Conservation (phyloP, 495 filamentous ascomycete genomes). For the Talaromyces proteolyticus region DNA sequence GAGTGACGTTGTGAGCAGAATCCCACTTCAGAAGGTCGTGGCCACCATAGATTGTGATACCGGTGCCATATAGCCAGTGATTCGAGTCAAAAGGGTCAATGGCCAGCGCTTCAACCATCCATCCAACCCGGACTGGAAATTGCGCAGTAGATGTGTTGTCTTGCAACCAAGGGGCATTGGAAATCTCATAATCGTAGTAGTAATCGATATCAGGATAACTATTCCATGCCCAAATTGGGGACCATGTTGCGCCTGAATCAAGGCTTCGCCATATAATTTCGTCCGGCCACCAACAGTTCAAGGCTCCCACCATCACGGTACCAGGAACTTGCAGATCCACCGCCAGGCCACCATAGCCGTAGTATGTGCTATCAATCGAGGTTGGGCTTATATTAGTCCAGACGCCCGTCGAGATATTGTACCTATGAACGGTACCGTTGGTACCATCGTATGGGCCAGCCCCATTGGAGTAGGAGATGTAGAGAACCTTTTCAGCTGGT, state of each 20-base stretch:
- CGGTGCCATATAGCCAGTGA: constrained; percentile 55
- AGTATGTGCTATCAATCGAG: constrained; percentile 28
- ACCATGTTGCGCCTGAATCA: constrained; percentile 49
- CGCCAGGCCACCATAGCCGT: constrained; percentile 51
- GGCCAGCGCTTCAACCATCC: constrained; percentile 58
- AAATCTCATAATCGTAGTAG: constrained; percentile 34
- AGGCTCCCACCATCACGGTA: constrained; percentile 46
- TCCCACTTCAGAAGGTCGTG: constrained; percentile 32
- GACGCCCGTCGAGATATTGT: constrained; percentile 36
- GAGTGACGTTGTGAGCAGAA: constrained; percentile 39
- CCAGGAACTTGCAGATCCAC: constrained; percentile 49
- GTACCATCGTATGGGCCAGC: constrained; percentile 51
- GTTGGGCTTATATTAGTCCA: constrained; percentile 53
- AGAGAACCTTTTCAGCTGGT: constrained; percentile 47
- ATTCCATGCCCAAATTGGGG: constrained; percentile 44
- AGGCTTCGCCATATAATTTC: constrained; percentile 47
- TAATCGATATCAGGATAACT: constrained; percentile 38
- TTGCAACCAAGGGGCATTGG: constrained; percentile 17
- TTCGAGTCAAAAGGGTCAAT: constrained; percentile 56
- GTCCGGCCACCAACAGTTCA: constrained; percentile 57
- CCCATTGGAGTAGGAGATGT: constrained; percentile 50
- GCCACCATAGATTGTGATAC: constrained; percentile 49
- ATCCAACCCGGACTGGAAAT: constrained; percentile 33
- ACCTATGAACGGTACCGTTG: constrained; percentile 44
- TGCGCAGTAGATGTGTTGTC: constrained; percentile 13